phyloP scores from a whole-genome alignment of 352 stramenopile genomes.

The Phytophthora parvispora region DNA sequence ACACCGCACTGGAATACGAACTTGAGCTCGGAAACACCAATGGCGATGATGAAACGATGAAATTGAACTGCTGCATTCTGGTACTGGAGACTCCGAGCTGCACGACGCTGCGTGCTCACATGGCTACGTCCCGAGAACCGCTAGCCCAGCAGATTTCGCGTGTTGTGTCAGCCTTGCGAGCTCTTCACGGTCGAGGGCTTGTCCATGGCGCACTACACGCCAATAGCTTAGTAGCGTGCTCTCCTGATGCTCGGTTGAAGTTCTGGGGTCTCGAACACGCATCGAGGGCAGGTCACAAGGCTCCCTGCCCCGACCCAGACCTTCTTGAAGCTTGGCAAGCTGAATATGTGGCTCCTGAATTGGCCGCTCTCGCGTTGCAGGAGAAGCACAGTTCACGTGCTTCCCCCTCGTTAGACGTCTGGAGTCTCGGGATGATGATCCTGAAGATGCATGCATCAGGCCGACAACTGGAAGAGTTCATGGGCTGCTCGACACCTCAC shows the following conservation, averaged over 20 bases:
- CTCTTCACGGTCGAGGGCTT: constrained; percentile 57
- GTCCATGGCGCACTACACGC: constrained; percentile 66
- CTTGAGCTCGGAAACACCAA: constrained; percentile 1
- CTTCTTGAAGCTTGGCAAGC: constrained; percentile 19
- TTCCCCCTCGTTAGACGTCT: constrained; percentile 59
- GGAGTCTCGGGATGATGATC: constrained; percentile 68
- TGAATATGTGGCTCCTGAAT: constrained; percentile 62
- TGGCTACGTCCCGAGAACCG: constrained; percentile 37
- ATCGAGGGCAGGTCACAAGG: constrained; percentile 31
- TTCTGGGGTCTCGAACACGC: constrained; percentile 65
- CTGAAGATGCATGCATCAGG: constrained; percentile 62
- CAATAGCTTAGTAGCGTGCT: constrained; percentile 48
- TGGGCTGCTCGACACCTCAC: constrained; percentile 31
- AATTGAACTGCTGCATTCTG: constrained; percentile 58
- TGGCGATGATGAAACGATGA: constrained; percentile 9
- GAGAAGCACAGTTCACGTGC: constrained; percentile 27
- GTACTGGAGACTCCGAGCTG: constrained; percentile 51
- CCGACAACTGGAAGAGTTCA: constrained; percentile 62
- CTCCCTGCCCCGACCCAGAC: constrained; percentile 12
- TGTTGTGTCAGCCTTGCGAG: constrained; percentile 47
- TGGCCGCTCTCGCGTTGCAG: constrained; percentile 48
- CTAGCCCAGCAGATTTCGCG: constrained; percentile 47
- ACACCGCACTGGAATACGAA: constrained; percentile 48
- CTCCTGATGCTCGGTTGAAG: constrained; percentile 48
- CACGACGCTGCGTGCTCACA: constrained; percentile 43